These are phyloP conservation scores for Monascus ruber DNA, from an alignment of 2,329 filamentous ascomycete species.

Conservation along the genomic window DNA sequence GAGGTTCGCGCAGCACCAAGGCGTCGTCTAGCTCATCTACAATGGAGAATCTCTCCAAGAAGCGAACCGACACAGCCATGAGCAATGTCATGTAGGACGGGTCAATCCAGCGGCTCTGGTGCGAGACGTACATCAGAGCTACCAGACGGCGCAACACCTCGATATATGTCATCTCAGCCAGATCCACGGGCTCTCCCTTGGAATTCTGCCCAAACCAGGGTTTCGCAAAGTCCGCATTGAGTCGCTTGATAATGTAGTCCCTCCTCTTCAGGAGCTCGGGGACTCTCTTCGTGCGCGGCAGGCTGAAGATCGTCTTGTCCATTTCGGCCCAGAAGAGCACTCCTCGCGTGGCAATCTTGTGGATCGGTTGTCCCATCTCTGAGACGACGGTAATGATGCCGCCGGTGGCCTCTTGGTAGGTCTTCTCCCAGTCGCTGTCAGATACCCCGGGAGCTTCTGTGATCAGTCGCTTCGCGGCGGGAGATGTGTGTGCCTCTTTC, in stretches of 20 bases:
- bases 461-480: constrained; percentile 73
- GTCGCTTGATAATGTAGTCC: constrained; percentile 77
- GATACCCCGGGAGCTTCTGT: constrained; percentile 67
- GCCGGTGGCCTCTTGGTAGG: constrained; percentile 75
- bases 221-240: constrained; percentile 89
- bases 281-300: constrained; percentile 35
- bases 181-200: constrained; percentile 62
- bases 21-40: constrained; percentile 72
- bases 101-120: constrained; percentile 81
- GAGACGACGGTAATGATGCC: constrained; percentile 81
- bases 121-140: constrained; percentile 75
- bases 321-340: constrained; percentile 28
- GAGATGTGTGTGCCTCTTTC: constrained; percentile 81
- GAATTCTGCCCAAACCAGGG: constrained; percentile 85
- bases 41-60: constrained; percentile 60
- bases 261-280: constrained; percentile 72
- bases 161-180: constrained; percentile 87
- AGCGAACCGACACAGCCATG: constrained; percentile 82
- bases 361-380: constrained; percentile 31
- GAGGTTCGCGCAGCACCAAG: constrained; percentile 69
- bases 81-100: constrained; percentile 65
- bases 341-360: constrained; percentile 28
- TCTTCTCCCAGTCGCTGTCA: constrained; percentile 74
- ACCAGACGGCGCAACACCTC: constrained; percentile 75
- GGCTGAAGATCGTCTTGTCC: constrained; percentile 15